phyloP scores from a whole-genome alignment of 1,284 basidiomycete genomes.

The Dichomitus squalens region DNA sequence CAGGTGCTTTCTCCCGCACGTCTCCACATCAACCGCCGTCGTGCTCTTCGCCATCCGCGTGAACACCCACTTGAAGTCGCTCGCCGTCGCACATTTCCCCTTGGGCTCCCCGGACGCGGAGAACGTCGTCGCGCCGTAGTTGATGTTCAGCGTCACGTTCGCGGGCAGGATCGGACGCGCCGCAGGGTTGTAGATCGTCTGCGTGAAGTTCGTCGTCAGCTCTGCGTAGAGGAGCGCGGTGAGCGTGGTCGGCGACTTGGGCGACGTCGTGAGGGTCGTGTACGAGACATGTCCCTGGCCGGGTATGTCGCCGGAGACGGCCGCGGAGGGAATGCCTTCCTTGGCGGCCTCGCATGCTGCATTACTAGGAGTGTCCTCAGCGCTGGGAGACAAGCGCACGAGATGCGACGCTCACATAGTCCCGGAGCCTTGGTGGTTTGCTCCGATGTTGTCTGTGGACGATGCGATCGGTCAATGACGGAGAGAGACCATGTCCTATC shows the following conservation, averaged over 20 bases:
- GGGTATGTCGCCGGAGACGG: slow-evolving; percentile 48
- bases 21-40: slow-evolving; percentile 40
- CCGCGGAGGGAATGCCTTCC: slow-evolving; percentile 50
- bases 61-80: slow-evolving; percentile 46
- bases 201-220: slow-evolving; percentile 43
- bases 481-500: background rate
- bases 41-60: slow-evolving; percentile 40
- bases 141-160: slow-evolving; percentile 49
- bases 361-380: slow-evolving; percentile 37
- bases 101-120: slow-evolving; percentile 23
- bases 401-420: background rate
- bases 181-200: slow-evolving; percentile 37
- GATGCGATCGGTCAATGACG: background rate
- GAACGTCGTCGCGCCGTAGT: slow-evolving; percentile 43
- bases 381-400: no score
- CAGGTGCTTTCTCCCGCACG: slow-evolving; percentile 44
- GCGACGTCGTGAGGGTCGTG: slow-evolving; percentile 43
- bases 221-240: slow-evolving; percentile 43
- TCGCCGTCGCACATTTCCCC: slow-evolving; percentile 35
- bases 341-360: slow-evolving; percentile 49
- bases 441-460: no score
- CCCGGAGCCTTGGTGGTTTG: no score
- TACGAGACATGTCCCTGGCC: slow-evolving; percentile 39
- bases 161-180: slow-evolving; percentile 41
- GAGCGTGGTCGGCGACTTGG: slow-evolving; percentile 35